Base-by-base conservation (phyloP, 1,284 basidiomycete genomes). In the Cutaneotrichosporon spelunceum region DNA sequence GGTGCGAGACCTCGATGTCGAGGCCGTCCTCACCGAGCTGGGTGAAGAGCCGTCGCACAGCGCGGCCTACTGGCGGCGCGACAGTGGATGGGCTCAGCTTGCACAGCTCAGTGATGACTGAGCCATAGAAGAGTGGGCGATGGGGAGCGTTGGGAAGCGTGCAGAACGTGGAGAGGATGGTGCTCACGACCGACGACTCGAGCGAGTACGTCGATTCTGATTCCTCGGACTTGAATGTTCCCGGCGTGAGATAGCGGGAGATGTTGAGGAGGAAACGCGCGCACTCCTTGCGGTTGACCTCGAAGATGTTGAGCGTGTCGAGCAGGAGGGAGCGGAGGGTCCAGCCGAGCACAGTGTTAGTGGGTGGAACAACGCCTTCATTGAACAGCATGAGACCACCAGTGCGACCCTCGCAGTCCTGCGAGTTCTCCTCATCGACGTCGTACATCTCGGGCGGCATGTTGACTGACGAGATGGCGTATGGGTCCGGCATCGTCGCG, bases 261-360 rank as follows among this genome's bases (percentile, higher is more conserved):
- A 93, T 87, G 69, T 93, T 89, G 44, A 98, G 83, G 3, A 99
- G 82, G 13, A 97, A 80, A 13, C 89, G 84, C 2, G 95, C 92
- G 69, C 89, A 91, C 72, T 99, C 95, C 77, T 96, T 97, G 58
- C 95, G 86, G 77, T 99, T 99, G 53, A 96, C 86, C 77, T 99
- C 95, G 74, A 91, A 99, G 30, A 98, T 88, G 68, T 93, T 87
- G 58, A 97, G 81, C 52, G 90, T 85, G 74, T 98, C 94, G n/a
- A 86, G 80, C 10, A 97, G 76, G 27, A 88, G 82, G 10, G 87
- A 84, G 26, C 89, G 88, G 19, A 96, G 83, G 29, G 88, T 84
- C 75, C 94, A 94, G 1, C 92, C 91, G 9, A 84, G 81, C 0
- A 89, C 84, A 1, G 87, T 88, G 52, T 83, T 83, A 4, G 88